Percentiles rank a stretch among this genome's conserved stretches.
These are phyloP conservation scores for Backusella australiensis DNA, from an alignment of 192 early-diverging fungal genomes.

Conservation along the genomic window DNA sequence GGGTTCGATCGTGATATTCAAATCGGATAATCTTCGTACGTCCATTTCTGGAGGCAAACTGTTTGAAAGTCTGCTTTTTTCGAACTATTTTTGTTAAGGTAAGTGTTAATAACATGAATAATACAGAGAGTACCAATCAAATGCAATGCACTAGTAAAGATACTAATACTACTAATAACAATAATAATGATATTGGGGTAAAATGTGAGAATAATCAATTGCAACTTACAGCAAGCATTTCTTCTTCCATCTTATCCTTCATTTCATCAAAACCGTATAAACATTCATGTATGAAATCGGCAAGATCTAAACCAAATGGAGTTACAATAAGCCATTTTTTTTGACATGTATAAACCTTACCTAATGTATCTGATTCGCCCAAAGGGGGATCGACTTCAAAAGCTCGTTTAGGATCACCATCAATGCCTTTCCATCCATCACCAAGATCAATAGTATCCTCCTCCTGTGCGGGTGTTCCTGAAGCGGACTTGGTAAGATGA, in stretches of 20 bases:
- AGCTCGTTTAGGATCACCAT: slow-evolving; percentile 3
- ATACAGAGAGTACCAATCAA: not conserved
- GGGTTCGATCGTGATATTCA: slow-evolving; percentile 31
- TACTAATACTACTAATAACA: not conserved
- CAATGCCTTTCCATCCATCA: slow-evolving; percentile 34
- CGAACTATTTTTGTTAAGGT: slow-evolving; percentile 22
- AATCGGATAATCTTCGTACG: slow-evolving; percentile 27
- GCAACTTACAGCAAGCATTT: slow-evolving; percentile 17
- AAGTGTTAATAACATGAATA: not conserved
- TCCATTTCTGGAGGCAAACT: not conserved
- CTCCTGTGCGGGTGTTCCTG: not conserved
- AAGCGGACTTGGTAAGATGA: not conserved
- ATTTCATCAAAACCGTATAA: slow-evolving; percentile 37
- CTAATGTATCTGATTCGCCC: not conserved
- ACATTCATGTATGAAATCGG: slow-evolving; percentile 35
- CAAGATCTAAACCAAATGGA: slow-evolving; percentile 16
- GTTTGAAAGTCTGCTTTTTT: slow-evolving; percentile 17
- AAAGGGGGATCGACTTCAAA: not conserved
- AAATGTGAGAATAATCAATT: not conserved
- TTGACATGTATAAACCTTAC: slow-evolving; percentile 2
- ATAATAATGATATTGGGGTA: not conserved
- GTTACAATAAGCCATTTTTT: not conserved
- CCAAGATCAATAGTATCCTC: slow-evolving; percentile 28
- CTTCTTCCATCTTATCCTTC: slow-evolving; percentile 29
- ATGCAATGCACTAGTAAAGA: not conserved